phyloP scores from a whole-genome alignment of 2,329 filamentous ascomycete genomes.

The Apiospora koreana region DNA sequence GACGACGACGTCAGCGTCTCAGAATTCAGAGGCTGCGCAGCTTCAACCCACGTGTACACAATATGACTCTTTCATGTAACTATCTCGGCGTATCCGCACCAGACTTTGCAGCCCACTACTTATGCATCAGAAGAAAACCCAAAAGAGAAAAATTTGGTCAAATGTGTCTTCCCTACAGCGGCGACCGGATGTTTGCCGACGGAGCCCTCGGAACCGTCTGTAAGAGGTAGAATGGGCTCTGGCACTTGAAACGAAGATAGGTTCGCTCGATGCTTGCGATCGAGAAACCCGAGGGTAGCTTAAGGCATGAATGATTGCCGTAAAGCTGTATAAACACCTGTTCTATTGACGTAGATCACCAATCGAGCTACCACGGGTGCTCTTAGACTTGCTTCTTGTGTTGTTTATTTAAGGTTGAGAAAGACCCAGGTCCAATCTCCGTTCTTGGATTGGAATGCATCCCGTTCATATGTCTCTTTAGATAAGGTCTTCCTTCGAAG shows the following conservation, averaged over 20 bases:
- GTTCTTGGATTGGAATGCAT: background rate
- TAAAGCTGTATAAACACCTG: background rate
- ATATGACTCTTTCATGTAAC: too few relatives aligned
- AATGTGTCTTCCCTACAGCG: background rate
- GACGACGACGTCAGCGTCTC: background rate
- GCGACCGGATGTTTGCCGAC: background rate
- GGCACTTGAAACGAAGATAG: too few relatives aligned
- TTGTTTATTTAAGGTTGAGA: background rate
- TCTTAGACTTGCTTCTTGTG: too few relatives aligned
- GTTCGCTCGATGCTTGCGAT: background rate
- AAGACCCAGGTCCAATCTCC: background rate
- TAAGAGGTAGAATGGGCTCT: background rate
- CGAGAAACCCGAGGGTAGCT: background rate
- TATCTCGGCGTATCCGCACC: background rate
- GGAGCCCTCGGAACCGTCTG: background rate
- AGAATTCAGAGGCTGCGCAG: background rate
- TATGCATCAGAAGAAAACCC: background rate
- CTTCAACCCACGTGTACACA: too few relatives aligned
- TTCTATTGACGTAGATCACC: background rate
- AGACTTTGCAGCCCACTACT: too few relatives aligned
- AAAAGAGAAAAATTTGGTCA: background rate
- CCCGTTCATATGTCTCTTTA: background rate
- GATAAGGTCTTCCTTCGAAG: background rate
- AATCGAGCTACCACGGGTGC: too few relatives aligned
- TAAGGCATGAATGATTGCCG: background rate